Conservation (phyloP, 148 eudicot species). For the Nyssa sinensis region DNA sequence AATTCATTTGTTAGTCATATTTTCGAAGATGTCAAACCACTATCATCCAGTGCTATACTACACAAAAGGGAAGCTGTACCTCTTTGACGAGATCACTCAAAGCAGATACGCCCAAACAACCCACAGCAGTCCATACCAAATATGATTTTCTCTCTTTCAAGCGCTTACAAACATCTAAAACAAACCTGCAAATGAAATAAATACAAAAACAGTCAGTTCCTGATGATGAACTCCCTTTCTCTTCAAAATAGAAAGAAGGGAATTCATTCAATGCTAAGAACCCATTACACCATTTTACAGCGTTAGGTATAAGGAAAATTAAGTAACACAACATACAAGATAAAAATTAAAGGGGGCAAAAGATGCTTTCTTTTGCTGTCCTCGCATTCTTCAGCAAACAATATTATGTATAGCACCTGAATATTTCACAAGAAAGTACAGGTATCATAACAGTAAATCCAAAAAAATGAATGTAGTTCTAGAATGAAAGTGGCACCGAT, state of each 20-base stretch:
- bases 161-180: constrained; percentile 65
- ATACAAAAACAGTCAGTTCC: neutral
- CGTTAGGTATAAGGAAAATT: neutral
- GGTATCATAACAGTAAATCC: no score
- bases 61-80: constrained; percentile 36
- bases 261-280: neutral
- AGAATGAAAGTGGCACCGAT: no score
- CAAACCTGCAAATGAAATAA: constrained; percentile 54
- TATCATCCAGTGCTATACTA: neutral
- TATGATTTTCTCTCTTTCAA: constrained; percentile 77
- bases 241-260: neutral
- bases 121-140: constrained; percentile 81
- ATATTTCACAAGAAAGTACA: neutral
- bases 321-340: neutral
- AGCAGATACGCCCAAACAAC: constrained; percentile 80
- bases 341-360: no score
- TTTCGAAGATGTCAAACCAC: neutral
- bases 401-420: neutral
- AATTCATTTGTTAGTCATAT: neutral
- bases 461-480: no score
- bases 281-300: neutral
- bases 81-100: constrained; percentile 81
- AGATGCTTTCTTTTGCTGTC: neutral
- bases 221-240: neutral
- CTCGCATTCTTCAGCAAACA: neutral